These are phyloP conservation scores for Piper longum DNA, from an alignment of 164 flowering plant genomes.

Conservation along the genomic window DNA sequence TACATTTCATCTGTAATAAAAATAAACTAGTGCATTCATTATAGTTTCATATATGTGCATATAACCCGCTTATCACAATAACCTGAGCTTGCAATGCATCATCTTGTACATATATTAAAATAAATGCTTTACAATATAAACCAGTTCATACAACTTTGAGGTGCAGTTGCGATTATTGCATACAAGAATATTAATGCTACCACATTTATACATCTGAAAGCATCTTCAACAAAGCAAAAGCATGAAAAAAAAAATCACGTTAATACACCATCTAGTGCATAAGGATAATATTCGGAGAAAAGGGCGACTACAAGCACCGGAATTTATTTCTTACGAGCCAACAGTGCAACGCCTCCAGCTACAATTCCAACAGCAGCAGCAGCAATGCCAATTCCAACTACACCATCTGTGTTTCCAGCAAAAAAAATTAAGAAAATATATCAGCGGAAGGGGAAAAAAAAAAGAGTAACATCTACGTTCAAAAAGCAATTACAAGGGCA, in stretches of 20 bases:
- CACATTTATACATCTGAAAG: background rate
- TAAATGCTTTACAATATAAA: too few relatives aligned
- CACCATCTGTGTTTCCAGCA: conserved; percentile 49
- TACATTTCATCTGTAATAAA: too few relatives aligned
- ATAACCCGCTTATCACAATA: background rate
- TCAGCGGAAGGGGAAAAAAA: background rate
- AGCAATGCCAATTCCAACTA: conserved; percentile 88
- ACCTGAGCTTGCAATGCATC: background rate
- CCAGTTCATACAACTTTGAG: background rate
- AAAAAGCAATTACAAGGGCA: background rate
- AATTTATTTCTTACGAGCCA: conserved; percentile 50
- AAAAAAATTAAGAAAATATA: background rate
- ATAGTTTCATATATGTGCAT: background rate
- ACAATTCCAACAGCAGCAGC: conserved; percentile 56
- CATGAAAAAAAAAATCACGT: background rate
- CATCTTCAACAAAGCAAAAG: background rate
- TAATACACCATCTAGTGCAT: background rate
- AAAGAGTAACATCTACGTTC: too few relatives aligned
- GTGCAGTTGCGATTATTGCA: background rate
- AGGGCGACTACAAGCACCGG: background rate
- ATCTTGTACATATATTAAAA: too few relatives aligned
- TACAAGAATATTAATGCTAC: background rate
- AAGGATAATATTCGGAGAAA: background rate
- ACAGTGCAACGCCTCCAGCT: conserved; percentile 65
- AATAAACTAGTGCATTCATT: too few relatives aligned